These are phyloP conservation scores for Mrakia blollopis DNA, from an alignment of 768 basidiomycete genomes.

Conservation along the genomic window DNA sequence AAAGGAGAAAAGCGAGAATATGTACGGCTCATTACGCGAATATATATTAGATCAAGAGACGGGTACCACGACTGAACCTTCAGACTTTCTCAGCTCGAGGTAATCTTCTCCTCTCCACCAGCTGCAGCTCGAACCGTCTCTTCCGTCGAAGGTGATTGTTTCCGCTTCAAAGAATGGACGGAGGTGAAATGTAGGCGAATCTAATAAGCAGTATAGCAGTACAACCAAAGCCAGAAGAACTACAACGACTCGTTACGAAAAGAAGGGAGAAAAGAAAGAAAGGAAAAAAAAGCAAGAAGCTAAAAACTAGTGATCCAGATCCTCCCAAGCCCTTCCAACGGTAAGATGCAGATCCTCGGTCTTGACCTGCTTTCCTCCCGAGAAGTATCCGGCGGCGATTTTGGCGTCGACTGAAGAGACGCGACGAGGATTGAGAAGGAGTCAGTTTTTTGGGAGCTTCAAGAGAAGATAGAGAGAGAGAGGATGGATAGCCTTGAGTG, in stretches of 20 bases:
- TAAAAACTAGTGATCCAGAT: conserved; percentile 41
- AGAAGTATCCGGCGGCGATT: conserved; percentile 80
- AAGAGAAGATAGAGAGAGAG: background rate
- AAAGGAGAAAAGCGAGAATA: background rate
- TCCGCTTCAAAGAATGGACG: too few relatives aligned
- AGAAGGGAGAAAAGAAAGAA: too few relatives aligned
- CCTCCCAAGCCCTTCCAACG: conserved; percentile 84
- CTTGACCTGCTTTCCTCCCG: conserved; percentile 57
- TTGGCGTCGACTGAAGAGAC: conserved; percentile 12
- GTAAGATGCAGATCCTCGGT: conserved; percentile 72
- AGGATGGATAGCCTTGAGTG: background rate
- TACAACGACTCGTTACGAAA: conserved; percentile 2
- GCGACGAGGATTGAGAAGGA: conserved; percentile 20
- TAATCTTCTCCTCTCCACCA: too few relatives aligned
- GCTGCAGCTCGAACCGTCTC: too few relatives aligned
- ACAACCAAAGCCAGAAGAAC: background rate
- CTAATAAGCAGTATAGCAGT: too few relatives aligned
- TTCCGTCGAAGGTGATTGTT: too few relatives aligned
- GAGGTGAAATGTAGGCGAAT: too few relatives aligned
- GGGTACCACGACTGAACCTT: too few relatives aligned
- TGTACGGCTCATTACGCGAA: too few relatives aligned
- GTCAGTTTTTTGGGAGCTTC: background rate
- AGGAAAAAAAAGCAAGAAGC: background rate
- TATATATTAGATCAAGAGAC: too few relatives aligned
- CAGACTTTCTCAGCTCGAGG: too few relatives aligned